Base-by-base conservation (phyloP, 805 yeast species). In the Komagataella populi region DNA sequence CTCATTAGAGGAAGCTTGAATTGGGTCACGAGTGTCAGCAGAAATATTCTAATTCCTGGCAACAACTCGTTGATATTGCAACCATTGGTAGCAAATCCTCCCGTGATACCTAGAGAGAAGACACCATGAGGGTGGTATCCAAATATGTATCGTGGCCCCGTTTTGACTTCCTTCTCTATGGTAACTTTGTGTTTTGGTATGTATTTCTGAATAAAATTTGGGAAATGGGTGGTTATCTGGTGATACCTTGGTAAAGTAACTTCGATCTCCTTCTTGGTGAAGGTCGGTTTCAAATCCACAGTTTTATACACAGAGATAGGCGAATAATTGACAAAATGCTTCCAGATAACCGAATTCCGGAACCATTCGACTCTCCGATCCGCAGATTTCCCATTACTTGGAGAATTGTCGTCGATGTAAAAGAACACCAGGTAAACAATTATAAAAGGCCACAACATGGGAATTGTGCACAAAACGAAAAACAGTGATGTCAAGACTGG, bases 81-180 rank as follows among this genome's bases (percentile, higher is more conserved):
- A 20, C 95, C 91, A 54, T 90, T 89, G 4, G 95, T 86, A 0
- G 84, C 88, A 55, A 90, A 70, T 0, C 83, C 81, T 1, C 96
- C 96, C 63, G 90, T 81, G 1, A 84, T 90, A 2, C 97, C 96
- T 76, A 90, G 74, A 1, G 96, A 86, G 10, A 90, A 89, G 14
- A 91, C 90, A 0, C 99, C 99, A 64, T 93, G 99, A 0, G 99
- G 99, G 65, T 90, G 97, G 60, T 87, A 83, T 0, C 96, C 95
- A 66, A 91, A 91, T 2, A 91, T 78, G 64, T 93, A 91, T 44
- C 84, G 70, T 2, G 87, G 90, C 0, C 88, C 91, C 3, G 79
- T 67, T 49, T 73, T 60, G 1, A 71, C 66, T 46, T 60, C 58
- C 49, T 63, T 64, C 20, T 49, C 51, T 14, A 50, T 48, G 46